Evolutionary conservation across 768 basidiomycete species (phyloP).

Genomic region (Boletus rubropictus): DNA sequence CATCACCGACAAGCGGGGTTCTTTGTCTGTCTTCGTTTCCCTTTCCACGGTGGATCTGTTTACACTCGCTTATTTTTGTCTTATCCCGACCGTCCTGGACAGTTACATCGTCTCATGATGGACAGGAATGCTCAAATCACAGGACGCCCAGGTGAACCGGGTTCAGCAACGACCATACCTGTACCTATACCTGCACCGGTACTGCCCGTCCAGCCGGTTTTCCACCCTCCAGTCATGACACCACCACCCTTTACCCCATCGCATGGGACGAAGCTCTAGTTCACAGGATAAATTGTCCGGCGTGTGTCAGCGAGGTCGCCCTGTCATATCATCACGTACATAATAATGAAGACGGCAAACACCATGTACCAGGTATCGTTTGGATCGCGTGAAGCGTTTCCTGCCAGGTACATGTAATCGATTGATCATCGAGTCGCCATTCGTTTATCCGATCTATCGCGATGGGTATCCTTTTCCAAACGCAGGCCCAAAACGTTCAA

Average conservation of each 20-base stretch:
- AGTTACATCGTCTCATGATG: conserved; percentile 73
- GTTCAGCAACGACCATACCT: conserved; percentile 9
- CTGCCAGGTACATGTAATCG: no score
- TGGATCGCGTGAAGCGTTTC: conserved; percentile 9
- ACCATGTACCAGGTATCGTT: background rate
- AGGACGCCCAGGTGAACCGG: conserved; percentile 34
- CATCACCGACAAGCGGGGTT: background rate
- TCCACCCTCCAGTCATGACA: conserved; percentile 29
- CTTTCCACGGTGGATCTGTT: conserved; percentile 6
- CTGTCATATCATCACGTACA: conserved; percentile 17
- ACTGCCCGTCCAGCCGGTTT: conserved; percentile 18
- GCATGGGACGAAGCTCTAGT: conserved; percentile 30
- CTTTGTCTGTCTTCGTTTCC: conserved; percentile 8
- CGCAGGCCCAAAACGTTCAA: background rate
- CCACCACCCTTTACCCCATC: conserved; percentile 27
- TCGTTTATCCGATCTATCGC: background rate
- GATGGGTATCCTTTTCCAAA: conserved; percentile 5
- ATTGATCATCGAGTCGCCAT: background rate
- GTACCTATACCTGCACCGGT: conserved; percentile 21
- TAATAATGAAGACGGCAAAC: conserved; percentile 12
- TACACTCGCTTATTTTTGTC: conserved; percentile 9
- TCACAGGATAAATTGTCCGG: background rate
- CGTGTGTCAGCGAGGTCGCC: background rate
- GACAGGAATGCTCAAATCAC: conserved; percentile 60
- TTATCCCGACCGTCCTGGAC: conserved; percentile 12